Evolutionary conservation across 2,329 filamentous ascomycete species (phyloP).

Genomic region (Colletotrichum sp.): DNA sequence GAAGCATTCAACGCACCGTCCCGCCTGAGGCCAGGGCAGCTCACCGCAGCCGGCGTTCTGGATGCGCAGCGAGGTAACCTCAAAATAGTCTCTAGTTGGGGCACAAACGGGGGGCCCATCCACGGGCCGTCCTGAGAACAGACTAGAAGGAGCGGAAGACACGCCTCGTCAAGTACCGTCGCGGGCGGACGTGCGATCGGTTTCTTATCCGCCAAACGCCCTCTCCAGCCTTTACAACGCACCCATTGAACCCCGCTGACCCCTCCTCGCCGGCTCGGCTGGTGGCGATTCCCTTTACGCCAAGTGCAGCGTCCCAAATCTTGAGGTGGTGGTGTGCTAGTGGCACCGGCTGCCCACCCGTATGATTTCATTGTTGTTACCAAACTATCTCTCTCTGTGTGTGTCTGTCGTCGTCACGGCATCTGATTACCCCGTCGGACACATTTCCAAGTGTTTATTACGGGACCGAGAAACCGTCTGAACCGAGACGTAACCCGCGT

Average conservation of each 20-base stretch:
- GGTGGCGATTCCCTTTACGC: conserved; percentile 8
- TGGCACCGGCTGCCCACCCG: not conserved
- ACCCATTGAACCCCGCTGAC: not conserved
- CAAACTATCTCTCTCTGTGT: not conserved
- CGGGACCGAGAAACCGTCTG: not conserved
- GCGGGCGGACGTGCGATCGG: not conserved
- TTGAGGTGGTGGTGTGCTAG: not conserved
- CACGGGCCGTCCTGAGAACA: not conserved
- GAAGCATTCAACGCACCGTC: not conserved
- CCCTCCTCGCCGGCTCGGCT: not conserved
- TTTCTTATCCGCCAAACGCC: not conserved
- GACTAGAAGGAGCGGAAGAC: not conserved
- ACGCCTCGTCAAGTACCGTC: not conserved
- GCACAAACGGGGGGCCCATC: not conserved
- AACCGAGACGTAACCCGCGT: not conserved
- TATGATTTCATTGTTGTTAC: not conserved
- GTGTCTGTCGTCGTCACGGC: not conserved
- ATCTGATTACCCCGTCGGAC: not conserved
- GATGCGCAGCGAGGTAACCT: not conserved
- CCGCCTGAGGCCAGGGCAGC: not conserved
- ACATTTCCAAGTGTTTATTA: not conserved
- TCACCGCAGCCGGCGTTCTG: not conserved
- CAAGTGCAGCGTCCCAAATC: not conserved
- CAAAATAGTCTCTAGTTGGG: not conserved
- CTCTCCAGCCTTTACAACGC: not conserved